phyloP scores from a whole-genome alignment of 306 rosid species.

The Amphicarpaea edgeworthii region DNA sequence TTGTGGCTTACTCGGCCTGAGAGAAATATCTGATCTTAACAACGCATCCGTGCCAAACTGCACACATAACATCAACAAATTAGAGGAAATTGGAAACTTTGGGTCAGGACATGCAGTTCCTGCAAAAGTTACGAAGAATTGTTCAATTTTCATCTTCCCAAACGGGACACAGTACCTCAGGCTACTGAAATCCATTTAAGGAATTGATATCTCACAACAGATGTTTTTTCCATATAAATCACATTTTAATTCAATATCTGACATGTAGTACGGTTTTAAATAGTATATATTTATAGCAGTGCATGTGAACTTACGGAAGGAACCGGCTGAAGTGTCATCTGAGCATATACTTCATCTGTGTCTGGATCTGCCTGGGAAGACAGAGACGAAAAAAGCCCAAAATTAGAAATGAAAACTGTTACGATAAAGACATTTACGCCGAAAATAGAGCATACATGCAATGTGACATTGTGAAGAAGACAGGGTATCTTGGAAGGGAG shows the following conservation, averaged over 20 bases:
- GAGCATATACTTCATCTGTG: conserved; percentile 44
- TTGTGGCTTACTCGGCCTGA: conserved; percentile 70
- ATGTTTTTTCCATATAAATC: too few species aligned
- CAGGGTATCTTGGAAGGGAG: conserved; percentile 81
- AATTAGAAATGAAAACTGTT: neutral
- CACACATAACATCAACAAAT: conserved; percentile 31
- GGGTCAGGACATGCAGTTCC: neutral
- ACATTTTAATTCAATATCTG: conserved; percentile 5
- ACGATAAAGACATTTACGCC: neutral
- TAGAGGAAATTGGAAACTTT: conserved; percentile 10
- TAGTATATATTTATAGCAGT: neutral
- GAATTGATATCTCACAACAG: too few species aligned
- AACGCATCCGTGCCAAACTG: conserved; percentile 78
- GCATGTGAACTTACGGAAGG: conserved; percentile 59
- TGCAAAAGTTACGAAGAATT: neutral
- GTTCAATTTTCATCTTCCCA: neutral
- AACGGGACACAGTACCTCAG: neutral
- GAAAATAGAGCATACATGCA: conserved; percentile 61
- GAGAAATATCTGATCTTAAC: conserved; percentile 78
- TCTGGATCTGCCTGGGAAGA: conserved; percentile 78
- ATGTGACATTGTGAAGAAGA: conserved; percentile 74
- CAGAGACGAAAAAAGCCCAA: conserved; percentile 13
- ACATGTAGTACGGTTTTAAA: neutral
- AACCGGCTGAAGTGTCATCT: conserved; percentile 81
- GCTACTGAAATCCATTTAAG: too few species aligned